Conservation (phyloP, 2,329 filamentous ascomycete genomes). For the Reticulascus tulasneorum region DNA sequence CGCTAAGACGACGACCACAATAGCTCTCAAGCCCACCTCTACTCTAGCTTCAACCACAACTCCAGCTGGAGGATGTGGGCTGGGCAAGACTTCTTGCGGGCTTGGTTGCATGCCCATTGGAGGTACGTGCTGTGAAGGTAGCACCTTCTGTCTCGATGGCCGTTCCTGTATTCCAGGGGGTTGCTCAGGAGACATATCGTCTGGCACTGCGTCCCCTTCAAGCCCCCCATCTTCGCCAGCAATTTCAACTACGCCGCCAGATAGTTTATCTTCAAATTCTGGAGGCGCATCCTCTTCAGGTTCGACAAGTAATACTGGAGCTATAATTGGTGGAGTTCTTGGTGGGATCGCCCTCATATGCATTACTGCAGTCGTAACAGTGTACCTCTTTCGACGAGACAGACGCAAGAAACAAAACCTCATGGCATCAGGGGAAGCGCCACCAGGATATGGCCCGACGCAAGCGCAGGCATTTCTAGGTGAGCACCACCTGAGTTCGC, state of each 20-base stretch:
- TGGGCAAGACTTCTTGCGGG: no score
- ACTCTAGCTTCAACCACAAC: no score
- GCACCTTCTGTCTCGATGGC: no score
- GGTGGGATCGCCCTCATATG: constrained; percentile 30
- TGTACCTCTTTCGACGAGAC: constrained; percentile 14
- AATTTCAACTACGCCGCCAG: constrained; percentile 2
- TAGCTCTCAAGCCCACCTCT: neutral
- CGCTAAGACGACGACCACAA: neutral
- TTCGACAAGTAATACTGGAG: constrained; percentile 20
- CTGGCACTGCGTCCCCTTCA: constrained; percentile 8
- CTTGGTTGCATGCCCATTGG: no score
- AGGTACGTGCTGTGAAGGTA: no score
- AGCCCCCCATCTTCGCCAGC: constrained; percentile 1
- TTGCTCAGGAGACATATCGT: no score
- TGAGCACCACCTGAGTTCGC: no score
- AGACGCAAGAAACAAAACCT: neutral
- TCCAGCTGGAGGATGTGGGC: no score
- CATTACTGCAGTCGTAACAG: constrained; percentile 17
- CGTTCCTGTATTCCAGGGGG: no score
- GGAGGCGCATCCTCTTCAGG: neutral
- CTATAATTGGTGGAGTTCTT: constrained; percentile 29
- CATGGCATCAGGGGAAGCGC: no score
- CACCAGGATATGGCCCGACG: no score
- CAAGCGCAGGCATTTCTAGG: no score
- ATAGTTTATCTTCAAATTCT: neutral